phyloP scores from a whole-genome alignment of 495 filamentous ascomycete genomes.

The Oidiodendron maius region DNA sequence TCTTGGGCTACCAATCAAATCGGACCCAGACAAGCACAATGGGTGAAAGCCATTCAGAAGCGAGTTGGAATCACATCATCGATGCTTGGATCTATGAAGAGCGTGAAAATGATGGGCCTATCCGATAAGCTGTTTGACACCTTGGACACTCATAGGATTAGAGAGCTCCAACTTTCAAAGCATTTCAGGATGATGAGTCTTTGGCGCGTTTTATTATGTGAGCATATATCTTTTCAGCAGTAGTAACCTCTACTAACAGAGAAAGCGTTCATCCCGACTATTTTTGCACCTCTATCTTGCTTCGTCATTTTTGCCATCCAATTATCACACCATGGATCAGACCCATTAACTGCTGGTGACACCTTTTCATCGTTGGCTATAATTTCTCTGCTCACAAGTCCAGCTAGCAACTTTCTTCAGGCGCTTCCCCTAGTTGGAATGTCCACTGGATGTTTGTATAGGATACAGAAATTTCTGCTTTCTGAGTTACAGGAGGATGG shows the following conservation, averaged over 20 bases:
- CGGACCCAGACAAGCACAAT: conserved; percentile 30
- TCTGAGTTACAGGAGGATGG: not conserved
- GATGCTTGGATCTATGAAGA: conserved; percentile 30
- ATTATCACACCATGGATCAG: conserved; percentile 8
- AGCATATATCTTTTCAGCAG: too few relatives aligned
- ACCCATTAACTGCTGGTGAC: conserved; percentile 10
- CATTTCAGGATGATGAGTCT: too few relatives aligned
- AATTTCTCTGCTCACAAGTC: conserved; percentile 28
- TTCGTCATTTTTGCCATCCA: conserved; percentile 28
- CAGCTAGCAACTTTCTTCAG: conserved; percentile 24
- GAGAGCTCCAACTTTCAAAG: conserved; percentile 7
- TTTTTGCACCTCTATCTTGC: conserved; percentile 33
- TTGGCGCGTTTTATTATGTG: too few relatives aligned
- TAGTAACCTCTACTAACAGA: too few relatives aligned
- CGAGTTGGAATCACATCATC: conserved; percentile 30
- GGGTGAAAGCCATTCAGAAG: conserved; percentile 38
- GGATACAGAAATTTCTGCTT: conserved; percentile 28
- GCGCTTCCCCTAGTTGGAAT: conserved; percentile 18
- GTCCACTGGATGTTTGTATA: conserved; percentile 27
- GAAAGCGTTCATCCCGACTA: conserved; percentile 13
- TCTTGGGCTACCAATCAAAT: conserved; percentile 8
- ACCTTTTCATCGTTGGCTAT: conserved; percentile 31
- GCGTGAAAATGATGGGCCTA: conserved; percentile 32
- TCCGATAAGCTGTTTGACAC: conserved; percentile 12
- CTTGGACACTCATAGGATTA: conserved; percentile 18